Conservation (phyloP, 108 stramenopile genomes). For the Fistulifera pelliculosa region DNA sequence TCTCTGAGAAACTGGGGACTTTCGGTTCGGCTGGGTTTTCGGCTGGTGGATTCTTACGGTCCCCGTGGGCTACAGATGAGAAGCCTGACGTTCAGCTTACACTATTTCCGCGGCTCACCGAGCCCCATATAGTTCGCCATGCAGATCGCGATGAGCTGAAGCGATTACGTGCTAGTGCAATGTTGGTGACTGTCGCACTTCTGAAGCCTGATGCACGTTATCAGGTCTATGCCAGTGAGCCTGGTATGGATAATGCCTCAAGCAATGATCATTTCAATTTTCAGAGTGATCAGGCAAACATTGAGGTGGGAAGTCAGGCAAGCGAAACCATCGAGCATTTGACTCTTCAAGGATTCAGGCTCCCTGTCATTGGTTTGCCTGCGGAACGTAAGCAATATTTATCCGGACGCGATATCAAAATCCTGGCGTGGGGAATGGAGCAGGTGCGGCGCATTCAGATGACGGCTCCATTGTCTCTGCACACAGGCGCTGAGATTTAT, state of each 20-base stretch:
- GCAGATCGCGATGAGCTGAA: neutral
- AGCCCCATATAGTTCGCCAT: constrained; percentile 9
- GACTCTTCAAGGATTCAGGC: neutral
- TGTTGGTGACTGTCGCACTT: constrained; percentile 20
- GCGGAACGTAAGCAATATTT: constrained; percentile 1
- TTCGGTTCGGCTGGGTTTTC: constrained; percentile 21
- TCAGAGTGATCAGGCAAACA: neutral
- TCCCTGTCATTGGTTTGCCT: constrained; percentile 13
- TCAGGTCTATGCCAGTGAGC: constrained; percentile 3
- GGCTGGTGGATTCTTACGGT: constrained; percentile 15
- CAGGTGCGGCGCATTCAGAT: constrained; percentile 8
- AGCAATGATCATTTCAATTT: neutral
- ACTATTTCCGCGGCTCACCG: constrained; percentile 13
- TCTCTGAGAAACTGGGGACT: constrained; percentile 2
- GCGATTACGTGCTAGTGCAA: neutral
- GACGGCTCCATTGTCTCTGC: constrained; percentile 3
- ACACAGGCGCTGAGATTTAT: constrained; percentile 7
- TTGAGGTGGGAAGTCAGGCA: neutral
- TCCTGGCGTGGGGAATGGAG: constrained; percentile 12
- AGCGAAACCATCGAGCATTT: neutral
- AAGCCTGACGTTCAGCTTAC: constrained; percentile 17
- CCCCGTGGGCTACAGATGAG: constrained; percentile 11
- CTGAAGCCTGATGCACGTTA: constrained; percentile 18
- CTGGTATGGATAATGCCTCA: neutral
- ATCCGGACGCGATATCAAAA: constrained; percentile 3